These are phyloP conservation scores for sweet orange (Citrus sinensis) DNA, from an alignment of 345 rosid genomes.

Conservation along the genomic window DVS_A1.0 CM039162.1:799501-800000, in stretches of 20 bases:
- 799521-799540: too few species aligned
- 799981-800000: not conserved
- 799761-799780: constrained; percentile 14
- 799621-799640: constrained; percentile 46
- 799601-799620: constrained; percentile 28
- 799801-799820: constrained; percentile 20
- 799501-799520: too few species aligned
- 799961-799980: constrained; percentile 35
- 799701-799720: constrained; percentile 47
- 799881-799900: constrained; percentile 18
- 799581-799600: too few species aligned
- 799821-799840: constrained; percentile 20
- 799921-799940: constrained; percentile 37
- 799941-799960: constrained; percentile 24
- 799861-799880: constrained; percentile 27
- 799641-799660: constrained; percentile 26
- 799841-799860: constrained; percentile 23
- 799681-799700: constrained; percentile 54
- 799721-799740: constrained; percentile 36
- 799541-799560: too few species aligned
- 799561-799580: too few species aligned
- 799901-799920: constrained; percentile 23
- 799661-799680: constrained; percentile 52
- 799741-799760: constrained; percentile 28
- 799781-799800: constrained; percentile 28